Evolutionary conservation across 805 yeast species (phyloP).

Genomic region (Diddensiella transvaalensis): DNA sequence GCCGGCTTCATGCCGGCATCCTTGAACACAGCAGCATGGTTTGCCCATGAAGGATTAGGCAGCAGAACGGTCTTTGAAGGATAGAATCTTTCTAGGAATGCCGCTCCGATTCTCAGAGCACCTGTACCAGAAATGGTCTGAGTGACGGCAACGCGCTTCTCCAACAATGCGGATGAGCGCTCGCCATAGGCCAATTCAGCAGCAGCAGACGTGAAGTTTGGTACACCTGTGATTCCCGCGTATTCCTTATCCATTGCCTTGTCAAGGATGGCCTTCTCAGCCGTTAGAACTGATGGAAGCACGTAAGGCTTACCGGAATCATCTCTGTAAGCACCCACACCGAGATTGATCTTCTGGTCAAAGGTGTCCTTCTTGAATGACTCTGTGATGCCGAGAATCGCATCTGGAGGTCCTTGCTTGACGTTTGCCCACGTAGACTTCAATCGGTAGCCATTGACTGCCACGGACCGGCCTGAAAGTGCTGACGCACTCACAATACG

Average conservation of each 20-base stretch:
- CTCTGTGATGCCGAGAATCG: constrained; percentile 71
- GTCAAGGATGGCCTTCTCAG: constrained; percentile 51
- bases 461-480: not conserved
- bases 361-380: constrained; percentile 62
- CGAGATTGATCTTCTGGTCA: constrained; percentile 50
- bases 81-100: constrained; percentile 63
- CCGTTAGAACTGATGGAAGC: constrained; percentile 67
- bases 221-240: constrained; percentile 79
- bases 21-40: constrained; percentile 76
- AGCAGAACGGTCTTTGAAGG: constrained; percentile 55
- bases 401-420: constrained; percentile 75
- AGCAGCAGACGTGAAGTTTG: constrained; percentile 62
- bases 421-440: constrained; percentile 39
- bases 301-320: constrained; percentile 85
- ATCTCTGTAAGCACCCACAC: constrained; percentile 94
- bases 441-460: not conserved
- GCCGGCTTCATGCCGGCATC: constrained; percentile 63
- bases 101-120: constrained; percentile 80
- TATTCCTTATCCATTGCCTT: constrained; percentile 71
- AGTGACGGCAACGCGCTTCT: constrained; percentile 68
- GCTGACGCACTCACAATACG: not conserved
- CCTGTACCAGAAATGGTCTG: constrained; percentile 97
- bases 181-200: constrained; percentile 67
- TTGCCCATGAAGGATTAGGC: constrained; percentile 94
- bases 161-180: constrained; percentile 53